Evolutionary conservation across 345 rosid species (phyloP).

Genomic region (Kernera saxatilis): DNA sequence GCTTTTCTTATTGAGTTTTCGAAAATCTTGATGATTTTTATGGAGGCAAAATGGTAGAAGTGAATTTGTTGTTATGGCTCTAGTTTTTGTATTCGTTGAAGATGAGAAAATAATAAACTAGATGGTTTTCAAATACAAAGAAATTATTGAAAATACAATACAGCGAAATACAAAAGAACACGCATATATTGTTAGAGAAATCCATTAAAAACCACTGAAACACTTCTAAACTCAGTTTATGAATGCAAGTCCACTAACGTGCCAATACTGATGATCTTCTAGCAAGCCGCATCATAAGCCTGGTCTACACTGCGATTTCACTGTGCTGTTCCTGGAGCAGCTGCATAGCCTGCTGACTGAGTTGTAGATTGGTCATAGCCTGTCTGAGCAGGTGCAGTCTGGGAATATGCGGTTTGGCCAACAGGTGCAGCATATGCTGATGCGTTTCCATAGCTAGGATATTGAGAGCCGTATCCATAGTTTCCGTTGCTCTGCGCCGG

Average conservation of each 20-base stretch:
- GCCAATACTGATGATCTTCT: not conserved
- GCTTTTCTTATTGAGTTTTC: no score
- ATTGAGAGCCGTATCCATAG: conserved; percentile 61
- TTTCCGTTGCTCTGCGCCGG: conserved; percentile 45
- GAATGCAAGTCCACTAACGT: conserved; percentile 18
- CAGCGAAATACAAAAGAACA: no score
- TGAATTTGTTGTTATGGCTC: no score
- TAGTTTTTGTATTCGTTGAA: no score
- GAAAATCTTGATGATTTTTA: no score
- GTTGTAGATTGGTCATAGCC: conserved; percentile 63
- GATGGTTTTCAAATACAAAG: no score
- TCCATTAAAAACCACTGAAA: no score
- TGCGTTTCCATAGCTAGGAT: conserved; percentile 46
- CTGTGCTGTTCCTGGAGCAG: conserved; percentile 50
- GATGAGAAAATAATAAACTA: no score
- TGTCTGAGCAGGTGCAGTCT: conserved; percentile 53
- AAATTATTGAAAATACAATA: no score
- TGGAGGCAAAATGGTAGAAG: no score
- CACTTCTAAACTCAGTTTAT: no score
- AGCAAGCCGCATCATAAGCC: conserved; percentile 43
- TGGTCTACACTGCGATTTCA: conserved; percentile 48
- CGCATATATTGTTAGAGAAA: no score
- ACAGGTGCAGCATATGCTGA: conserved; percentile 42
- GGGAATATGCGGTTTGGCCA: conserved; percentile 52
- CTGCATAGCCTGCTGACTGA: conserved; percentile 50